Conservation (phyloP, 805 yeast genomes). For the Kuraishia floccosa region DNA sequence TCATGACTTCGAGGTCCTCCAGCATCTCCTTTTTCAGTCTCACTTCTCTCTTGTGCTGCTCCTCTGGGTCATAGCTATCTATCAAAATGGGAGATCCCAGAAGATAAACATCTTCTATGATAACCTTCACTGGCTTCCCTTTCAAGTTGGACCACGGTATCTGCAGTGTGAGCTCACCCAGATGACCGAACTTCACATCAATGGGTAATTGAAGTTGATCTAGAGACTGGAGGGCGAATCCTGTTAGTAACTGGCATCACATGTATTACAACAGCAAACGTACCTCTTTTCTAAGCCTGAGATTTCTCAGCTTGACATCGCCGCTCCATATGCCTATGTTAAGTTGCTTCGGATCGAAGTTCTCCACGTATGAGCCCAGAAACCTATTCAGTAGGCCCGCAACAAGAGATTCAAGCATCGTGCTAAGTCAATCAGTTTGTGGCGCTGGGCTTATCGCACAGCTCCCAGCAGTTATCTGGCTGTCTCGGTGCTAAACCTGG, state of each 20-base stretch:
- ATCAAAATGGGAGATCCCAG: conserved; percentile 67
- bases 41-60: conserved; percentile 47
- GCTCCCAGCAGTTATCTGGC: background rate
- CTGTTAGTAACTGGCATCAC: background rate
- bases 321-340: conserved; percentile 98
- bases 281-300: conserved; percentile 69
- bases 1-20: conserved; percentile 54
- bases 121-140: conserved; percentile 81
- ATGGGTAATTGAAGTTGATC: conserved; percentile 81
- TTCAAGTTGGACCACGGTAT: conserved; percentile 96
- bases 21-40: conserved; percentile 57
- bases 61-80: conserved; percentile 41
- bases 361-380: conserved; percentile 73
- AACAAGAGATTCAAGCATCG: conserved; percentile 56
- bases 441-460: too few relatives aligned
- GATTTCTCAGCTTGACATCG: conserved; percentile 75
- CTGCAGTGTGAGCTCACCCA: conserved; percentile 81
- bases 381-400: conserved; percentile 52
- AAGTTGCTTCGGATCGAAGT: conserved; percentile 90
- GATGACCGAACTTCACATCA: conserved; percentile 78
- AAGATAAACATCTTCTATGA: conserved; percentile 77
- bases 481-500: background rate
- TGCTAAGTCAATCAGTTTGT: too few relatives aligned
- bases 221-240: conserved; percentile 34
- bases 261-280: conserved; percentile 3